These are phyloP conservation scores for Rhynchospora breviuscula DNA, from an alignment of 176 grass and related monocot species.

Conservation along the genomic window DNA sequence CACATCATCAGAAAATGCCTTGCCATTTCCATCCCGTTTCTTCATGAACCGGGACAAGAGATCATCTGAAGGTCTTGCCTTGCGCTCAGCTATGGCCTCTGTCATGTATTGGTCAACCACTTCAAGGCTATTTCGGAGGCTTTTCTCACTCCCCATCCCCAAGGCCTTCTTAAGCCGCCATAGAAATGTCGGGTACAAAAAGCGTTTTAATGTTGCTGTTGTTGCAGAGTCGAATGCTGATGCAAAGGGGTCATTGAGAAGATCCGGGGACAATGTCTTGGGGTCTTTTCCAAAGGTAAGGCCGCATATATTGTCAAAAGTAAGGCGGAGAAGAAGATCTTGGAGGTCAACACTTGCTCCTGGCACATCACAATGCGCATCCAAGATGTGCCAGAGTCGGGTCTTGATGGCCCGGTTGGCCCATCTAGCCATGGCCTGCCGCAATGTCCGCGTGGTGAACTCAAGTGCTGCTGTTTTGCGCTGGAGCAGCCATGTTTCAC, in stretches of 20 bases:
- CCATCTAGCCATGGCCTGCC: constrained; percentile 87
- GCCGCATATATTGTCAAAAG: constrained; percentile 96
- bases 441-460: constrained; percentile 86
- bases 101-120: constrained; percentile 78
- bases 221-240: constrained; percentile 81
- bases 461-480: constrained; percentile 95
- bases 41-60: constrained; percentile 89
- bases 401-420: constrained; percentile 69
- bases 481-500: constrained; percentile 92
- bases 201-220: constrained; percentile 67
- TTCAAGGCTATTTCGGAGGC: constrained; percentile 58
- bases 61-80: constrained; percentile 70
- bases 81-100: constrained; percentile 60
- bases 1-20: constrained; percentile 61
- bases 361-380: constrained; percentile 28
- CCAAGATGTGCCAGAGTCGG: constrained; percentile 73
- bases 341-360: constrained; percentile 67
- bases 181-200: constrained; percentile 71
- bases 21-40: constrained; percentile 63
- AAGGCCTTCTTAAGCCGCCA: constrained; percentile 89
- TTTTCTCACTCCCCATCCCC: constrained; percentile 67
- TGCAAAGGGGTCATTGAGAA: constrained; percentile 70
- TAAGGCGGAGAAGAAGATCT: constrained; percentile 83
- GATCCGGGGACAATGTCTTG: constrained; percentile 55
- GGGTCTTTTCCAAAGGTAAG: constrained; percentile 96